phyloP scores from a whole-genome alignment of 345 rosid genomes.

The thale cress (Arabidopsis thaliana) region DNA sequence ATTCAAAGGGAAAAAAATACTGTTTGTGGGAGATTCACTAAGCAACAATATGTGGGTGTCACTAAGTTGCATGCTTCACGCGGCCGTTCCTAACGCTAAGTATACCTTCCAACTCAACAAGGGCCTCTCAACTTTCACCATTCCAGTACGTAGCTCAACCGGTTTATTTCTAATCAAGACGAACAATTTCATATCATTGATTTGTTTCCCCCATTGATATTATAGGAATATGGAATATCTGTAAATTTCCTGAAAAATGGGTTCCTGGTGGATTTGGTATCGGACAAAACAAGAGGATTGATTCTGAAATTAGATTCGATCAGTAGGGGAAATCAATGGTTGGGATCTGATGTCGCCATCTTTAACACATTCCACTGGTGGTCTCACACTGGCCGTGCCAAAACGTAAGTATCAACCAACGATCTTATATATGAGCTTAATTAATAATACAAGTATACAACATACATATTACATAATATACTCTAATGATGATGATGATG shows the following conservation, averaged over 20 bases:
- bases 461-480: background rate
- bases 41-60: conserved; percentile 88
- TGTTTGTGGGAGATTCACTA: conserved; percentile 84
- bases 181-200: background rate
- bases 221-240: conserved; percentile 55
- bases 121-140: conserved; percentile 44
- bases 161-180: background rate
- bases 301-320: conserved; percentile 67
- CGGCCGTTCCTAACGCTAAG: conserved; percentile 52
- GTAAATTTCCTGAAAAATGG: conserved; percentile 54
- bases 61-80: conserved; percentile 71
- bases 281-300: conserved; percentile 50
- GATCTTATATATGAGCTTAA: background rate
- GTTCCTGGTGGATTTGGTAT: conserved; percentile 57
- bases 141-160: conserved; percentile 37
- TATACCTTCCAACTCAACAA: conserved; percentile 39
- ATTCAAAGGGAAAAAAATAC: conserved; percentile 67
- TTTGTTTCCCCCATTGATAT: background rate
- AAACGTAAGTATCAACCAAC: conserved; percentile 38
- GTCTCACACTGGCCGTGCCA: conserved; percentile 53
- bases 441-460: too few species aligned
- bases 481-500: conserved; percentile 17
- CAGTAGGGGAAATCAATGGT: conserved; percentile 52
- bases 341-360: conserved; percentile 58
- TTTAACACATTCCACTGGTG: conserved; percentile 82